Percentiles rank a stretch among this genome's conserved stretches.
Evolutionary conservation across 1,284 basidiomycete genomes (phyloP).

Genomic region (Puccinia polysora): DNA sequence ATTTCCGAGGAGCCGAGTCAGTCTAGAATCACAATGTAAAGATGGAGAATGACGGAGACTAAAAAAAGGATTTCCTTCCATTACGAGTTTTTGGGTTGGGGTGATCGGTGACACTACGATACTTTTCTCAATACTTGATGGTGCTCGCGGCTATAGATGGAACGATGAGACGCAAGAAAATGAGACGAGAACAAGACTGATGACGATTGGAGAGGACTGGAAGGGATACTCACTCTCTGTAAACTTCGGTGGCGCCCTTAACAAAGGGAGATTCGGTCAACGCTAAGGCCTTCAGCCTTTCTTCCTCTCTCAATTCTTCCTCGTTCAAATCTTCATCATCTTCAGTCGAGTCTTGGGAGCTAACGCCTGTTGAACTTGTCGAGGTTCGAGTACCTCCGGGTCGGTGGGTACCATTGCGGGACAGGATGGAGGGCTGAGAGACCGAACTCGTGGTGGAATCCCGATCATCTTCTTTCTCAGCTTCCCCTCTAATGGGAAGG

Average conservation of each 20-base stretch:
- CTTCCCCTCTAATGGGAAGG: conserved; percentile 9
- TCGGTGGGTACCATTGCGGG: neutral
- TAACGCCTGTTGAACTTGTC: neutral
- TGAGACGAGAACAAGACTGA: no score
- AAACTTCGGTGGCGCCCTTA: conserved; percentile 38
- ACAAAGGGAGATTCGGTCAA: conserved; percentile 33
- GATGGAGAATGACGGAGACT: no score
- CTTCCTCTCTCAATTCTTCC: conserved; percentile 37
- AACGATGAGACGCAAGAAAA: neutral
- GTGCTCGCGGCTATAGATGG: conserved; percentile 16
- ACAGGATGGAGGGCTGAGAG: neutral
- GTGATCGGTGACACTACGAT: neutral
- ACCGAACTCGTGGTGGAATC: conserved; percentile 19
- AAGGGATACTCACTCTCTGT: conserved; percentile 38
- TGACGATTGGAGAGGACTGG: no score
- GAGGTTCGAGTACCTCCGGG: conserved; percentile 17
- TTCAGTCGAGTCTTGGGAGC: conserved; percentile 4
- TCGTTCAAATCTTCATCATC: conserved; percentile 35
- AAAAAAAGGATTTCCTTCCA: no score
- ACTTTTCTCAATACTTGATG: conserved; percentile 17
- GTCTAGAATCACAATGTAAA: no score
- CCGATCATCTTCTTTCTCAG: conserved; percentile 13
- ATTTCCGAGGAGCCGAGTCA: no score
- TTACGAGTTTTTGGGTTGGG: neutral
- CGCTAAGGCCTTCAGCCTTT: conserved; percentile 14